Evolutionary conservation across 164 flowering plant genomes (phyloP).

Genomic region (Kingdonia uniflora): DNA sequence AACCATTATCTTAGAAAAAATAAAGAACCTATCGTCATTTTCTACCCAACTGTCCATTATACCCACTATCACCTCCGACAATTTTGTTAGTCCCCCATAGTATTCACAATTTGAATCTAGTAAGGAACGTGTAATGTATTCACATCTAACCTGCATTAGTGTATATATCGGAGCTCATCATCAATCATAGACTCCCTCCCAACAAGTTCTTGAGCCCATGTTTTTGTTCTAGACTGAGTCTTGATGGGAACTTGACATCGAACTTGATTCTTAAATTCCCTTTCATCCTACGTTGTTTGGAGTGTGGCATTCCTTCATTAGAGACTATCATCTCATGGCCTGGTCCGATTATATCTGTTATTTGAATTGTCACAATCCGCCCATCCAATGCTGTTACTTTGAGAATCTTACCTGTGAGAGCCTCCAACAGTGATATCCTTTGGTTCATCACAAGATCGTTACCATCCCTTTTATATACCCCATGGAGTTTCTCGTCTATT

Average conservation of each 20-base stretch:
- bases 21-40: no score
- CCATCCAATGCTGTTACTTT: slow-evolving; percentile 63
- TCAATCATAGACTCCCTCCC: no score
- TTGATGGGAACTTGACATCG: slow-evolving; percentile 63
- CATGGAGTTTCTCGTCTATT: slow-evolving; percentile 55
- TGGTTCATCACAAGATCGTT: slow-evolving; percentile 59
- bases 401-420: slow-evolving; percentile 66
- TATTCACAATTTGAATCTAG: no score
- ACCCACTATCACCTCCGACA: no score
- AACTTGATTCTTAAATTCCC: slow-evolving; percentile 69
- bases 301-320: slow-evolving; percentile 86
- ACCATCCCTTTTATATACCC: slow-evolving; percentile 61
- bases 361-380: slow-evolving; percentile 38
- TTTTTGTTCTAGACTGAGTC: slow-evolving; percentile 63
- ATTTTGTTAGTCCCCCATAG: no score
- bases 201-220: no score
- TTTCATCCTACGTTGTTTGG: slow-evolving; percentile 63
- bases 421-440: slow-evolving; percentile 33
- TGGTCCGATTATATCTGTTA: slow-evolving; percentile 56
- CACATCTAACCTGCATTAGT: no score
- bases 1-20: no score
- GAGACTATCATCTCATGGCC: slow-evolving; percentile 56
- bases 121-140: no score
- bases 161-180: no score
- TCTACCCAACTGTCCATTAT: no score